These are phyloP conservation scores for Madurella mycetomatis DNA, from an alignment of 2,329 filamentous ascomycete species.

Conservation along the genomic window DNA sequence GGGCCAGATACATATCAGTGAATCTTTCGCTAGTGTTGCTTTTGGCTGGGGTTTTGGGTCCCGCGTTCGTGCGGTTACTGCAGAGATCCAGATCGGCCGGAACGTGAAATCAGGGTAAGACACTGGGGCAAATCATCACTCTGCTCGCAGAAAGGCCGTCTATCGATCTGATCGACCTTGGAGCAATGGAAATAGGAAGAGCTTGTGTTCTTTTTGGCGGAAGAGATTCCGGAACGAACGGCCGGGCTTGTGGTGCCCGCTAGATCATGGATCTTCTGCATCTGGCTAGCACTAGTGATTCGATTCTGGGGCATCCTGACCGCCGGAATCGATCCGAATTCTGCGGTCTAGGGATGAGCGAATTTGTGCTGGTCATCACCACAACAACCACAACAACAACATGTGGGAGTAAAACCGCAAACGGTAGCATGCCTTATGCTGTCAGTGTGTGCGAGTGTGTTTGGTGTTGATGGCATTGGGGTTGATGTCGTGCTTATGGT, in stretches of 20 bases:
- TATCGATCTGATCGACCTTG: not conserved
- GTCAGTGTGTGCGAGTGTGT: not conserved
- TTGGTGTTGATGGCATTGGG: not conserved
- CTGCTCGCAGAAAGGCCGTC: not conserved
- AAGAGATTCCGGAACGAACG: not conserved
- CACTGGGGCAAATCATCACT: not conserved
- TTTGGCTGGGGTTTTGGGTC: not conserved
- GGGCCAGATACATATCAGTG: not conserved
- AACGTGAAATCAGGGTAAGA: not conserved
- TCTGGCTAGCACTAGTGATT: constrained; percentile 4
- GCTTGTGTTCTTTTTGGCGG: not conserved
- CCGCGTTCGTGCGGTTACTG: not conserved
- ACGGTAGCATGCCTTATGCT: not conserved
- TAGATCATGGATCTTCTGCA: constrained; percentile 7
- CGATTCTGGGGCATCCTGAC: constrained; percentile 8
- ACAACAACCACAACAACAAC: not conserved
- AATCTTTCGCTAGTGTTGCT: not conserved
- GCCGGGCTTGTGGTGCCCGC: constrained; percentile 11
- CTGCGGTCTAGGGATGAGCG: not conserved
- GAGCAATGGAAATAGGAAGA: not conserved
- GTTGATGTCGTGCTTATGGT: not conserved
- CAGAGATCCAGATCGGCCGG: not conserved
- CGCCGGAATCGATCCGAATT: constrained; percentile 6
- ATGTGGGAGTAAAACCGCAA: not conserved
- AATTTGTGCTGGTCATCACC: constrained; percentile 3